Conservation (phyloP, 73 alveolate genomes). For the Blepharisma japonicum region DNA sequence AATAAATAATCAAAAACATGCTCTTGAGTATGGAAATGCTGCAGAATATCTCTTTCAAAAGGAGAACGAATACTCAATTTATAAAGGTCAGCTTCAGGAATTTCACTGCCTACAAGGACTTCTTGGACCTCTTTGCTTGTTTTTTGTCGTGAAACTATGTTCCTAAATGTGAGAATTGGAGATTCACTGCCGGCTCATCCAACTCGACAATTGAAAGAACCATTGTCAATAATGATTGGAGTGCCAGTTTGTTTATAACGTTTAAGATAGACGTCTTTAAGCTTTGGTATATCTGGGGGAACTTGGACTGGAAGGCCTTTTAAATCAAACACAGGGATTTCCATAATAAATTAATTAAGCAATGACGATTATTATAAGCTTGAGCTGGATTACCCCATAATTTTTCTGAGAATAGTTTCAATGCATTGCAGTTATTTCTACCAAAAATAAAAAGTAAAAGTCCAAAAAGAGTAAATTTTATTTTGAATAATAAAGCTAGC, state of each 20-base stretch:
- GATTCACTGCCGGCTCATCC: slow-evolving; percentile 87
- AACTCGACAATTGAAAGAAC: slow-evolving; percentile 85
- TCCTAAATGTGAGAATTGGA: slow-evolving; percentile 80
- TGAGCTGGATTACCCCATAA: too few species aligned
- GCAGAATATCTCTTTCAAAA: slow-evolving; percentile 82
- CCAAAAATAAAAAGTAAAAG: too few species aligned
- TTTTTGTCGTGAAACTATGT: slow-evolving; percentile 81
- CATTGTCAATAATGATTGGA: slow-evolving; percentile 83
- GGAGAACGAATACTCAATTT: slow-evolving; percentile 84
- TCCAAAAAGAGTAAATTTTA: too few species aligned
- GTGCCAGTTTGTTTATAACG: slow-evolving; percentile 37
- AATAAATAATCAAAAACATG: slow-evolving; percentile 82
- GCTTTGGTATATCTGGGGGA: slow-evolving; percentile 25
- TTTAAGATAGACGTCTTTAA: slow-evolving; percentile 33
- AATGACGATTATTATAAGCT: background rate
- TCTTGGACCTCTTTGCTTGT: slow-evolving; percentile 50
- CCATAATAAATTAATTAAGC: background rate
- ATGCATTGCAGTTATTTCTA: too few species aligned
- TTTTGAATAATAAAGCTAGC: too few species aligned
- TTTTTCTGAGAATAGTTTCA: too few species aligned
- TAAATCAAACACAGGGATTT: slow-evolving; percentile 24
- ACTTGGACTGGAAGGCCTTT: slow-evolving; percentile 31
- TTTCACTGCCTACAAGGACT: slow-evolving; percentile 63
- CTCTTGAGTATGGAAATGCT: slow-evolving; percentile 83
- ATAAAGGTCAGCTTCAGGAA: slow-evolving; percentile 80